phyloP scores from a whole-genome alignment of 306 rosid genomes.

The Gillenia trifoliata region DNA sequence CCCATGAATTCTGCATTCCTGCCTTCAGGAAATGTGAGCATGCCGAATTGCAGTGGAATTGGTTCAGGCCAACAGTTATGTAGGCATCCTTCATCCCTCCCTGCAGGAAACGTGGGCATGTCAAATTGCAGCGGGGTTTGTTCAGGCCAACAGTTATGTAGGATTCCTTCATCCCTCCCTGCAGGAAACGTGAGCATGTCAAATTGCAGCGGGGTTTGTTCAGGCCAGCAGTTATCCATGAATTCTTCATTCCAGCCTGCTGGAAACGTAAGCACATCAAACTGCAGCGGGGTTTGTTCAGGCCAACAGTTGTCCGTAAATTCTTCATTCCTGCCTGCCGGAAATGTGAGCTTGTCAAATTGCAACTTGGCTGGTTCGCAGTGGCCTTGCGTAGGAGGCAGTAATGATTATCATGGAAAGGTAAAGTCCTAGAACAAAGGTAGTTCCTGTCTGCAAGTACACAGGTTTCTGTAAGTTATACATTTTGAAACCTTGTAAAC shows the following conservation, averaged over 20 bases:
- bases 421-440: slow-evolving; percentile 37
- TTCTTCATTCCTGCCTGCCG: slow-evolving; percentile 32
- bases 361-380: slow-evolving; percentile 35
- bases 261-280: slow-evolving; percentile 30
- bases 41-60: slow-evolving; percentile 29
- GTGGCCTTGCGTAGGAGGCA: slow-evolving; percentile 34
- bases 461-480: slow-evolving; percentile 3
- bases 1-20: slow-evolving; percentile 38
- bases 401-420: slow-evolving; percentile 43
- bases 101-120: slow-evolving; percentile 26
- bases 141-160: slow-evolving; percentile 41
- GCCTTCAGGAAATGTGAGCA: slow-evolving; percentile 26
- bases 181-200: slow-evolving; percentile 26
- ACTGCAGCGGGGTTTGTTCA: slow-evolving; percentile 24
- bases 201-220: slow-evolving; percentile 20
- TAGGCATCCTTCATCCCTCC: slow-evolving; percentile 29
- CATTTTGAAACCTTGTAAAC: slow-evolving; percentile 19
- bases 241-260: slow-evolving; percentile 35
- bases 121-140: slow-evolving; percentile 28
- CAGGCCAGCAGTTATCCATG: slow-evolving; percentile 40
- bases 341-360: slow-evolving; percentile 23
- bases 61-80: slow-evolving; percentile 41
- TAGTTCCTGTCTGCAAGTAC: background rate
- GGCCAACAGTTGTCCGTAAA: slow-evolving; percentile 42
- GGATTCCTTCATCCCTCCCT: slow-evolving; percentile 34